phyloP scores from a whole-genome alignment of 306 rosid species.

The Cyclanthera cordifolia region DNA sequence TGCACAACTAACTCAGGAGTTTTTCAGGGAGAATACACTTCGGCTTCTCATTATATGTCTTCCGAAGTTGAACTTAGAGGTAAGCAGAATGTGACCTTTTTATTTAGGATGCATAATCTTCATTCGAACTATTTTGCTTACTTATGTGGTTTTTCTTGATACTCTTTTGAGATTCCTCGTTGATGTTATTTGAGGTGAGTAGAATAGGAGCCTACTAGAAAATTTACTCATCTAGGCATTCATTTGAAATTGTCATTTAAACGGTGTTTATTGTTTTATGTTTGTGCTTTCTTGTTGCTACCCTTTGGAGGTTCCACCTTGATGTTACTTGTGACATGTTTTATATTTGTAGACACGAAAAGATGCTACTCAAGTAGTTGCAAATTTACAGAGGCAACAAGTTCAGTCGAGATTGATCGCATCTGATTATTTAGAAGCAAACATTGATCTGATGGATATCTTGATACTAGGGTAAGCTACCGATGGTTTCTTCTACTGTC shows the following conservation, averaged over 20 bases:
- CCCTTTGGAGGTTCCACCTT: not conserved
- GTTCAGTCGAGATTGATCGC: conserved; percentile 86
- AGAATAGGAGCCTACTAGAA: not conserved
- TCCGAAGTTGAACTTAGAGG: conserved; percentile 95
- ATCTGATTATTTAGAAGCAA: conserved; percentile 82
- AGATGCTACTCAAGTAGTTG: conserved; percentile 96
- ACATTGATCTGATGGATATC: conserved; percentile 71
- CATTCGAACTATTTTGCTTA: not conserved
- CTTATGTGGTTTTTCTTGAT: not conserved
- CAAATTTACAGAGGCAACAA: conserved; percentile 92
- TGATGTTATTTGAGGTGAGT: conserved; percentile 58
- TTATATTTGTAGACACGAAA: conserved; percentile 59
- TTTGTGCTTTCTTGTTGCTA: not conserved
- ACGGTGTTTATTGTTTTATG: not conserved
- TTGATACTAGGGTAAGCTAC: conserved; percentile 67
- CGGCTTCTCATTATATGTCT: conserved; percentile 61
- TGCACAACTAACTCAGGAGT: conserved; percentile 80
- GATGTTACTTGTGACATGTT: conserved; percentile 10
- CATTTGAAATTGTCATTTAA: not conserved
- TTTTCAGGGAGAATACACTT: conserved; percentile 67
- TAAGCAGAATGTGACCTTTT: conserved; percentile 11
- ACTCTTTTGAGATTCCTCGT: not conserved
- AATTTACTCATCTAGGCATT: not conserved
- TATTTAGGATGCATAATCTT: not conserved
- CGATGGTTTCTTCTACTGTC: not conserved